Evolutionary conservation across 2,329 filamentous ascomycete genomes (phyloP), one percentile per base, ranked within the genome.

Genomic region (Sporothrix protearum): DNA sequence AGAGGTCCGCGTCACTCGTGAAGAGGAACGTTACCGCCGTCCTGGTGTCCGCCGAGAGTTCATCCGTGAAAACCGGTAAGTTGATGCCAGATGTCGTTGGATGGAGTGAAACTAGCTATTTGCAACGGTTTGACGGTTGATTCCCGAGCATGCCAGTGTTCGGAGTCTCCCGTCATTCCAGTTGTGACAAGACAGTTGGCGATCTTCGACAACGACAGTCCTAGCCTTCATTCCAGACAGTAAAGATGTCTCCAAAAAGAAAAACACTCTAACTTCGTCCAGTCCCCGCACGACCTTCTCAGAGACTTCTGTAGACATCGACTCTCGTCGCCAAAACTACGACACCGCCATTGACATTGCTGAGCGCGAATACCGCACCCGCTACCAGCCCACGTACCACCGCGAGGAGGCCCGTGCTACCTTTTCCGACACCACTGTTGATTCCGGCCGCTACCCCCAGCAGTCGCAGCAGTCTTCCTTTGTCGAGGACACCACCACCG

Each of bases 1-100:
- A 89, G 92, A 97, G 87, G 88, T 96, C 85, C 87, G 83, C 79
- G 91, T 92, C 83, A 89, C 92, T 84, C 89, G 87, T 85, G 89
- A 92, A 85, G 89, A 92, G 85, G 89, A 94, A 83, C 88, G 85
- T 82, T 85, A 89, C 85, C 89, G 86, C 86, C 90, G 89, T 88
- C 88, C 91, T 85, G 87, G 86, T 82, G 85, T 85, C 84, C 85
- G 85, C 79, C 83, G 85, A 76, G 83, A 87, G 80, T 81, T 82
- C 80, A 82, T 83, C 80, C 82, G 80, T 75, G 84, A 88, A 79
- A 84, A 88, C 80, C 85, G 83, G 87, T 89, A 77, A 2, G 71
- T 71, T 12, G 36, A 47, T 1, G 36, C n/a, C n/a, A 28, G 10
- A 14, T 69, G 70, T 25, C 64, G 66, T 72, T 49, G 36, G 12